Evolutionary conservation across 257 asterid genomes (phyloP), one percentile per base, ranked within the genome.

Genomic region (Solanum verrucosum): DNA sequence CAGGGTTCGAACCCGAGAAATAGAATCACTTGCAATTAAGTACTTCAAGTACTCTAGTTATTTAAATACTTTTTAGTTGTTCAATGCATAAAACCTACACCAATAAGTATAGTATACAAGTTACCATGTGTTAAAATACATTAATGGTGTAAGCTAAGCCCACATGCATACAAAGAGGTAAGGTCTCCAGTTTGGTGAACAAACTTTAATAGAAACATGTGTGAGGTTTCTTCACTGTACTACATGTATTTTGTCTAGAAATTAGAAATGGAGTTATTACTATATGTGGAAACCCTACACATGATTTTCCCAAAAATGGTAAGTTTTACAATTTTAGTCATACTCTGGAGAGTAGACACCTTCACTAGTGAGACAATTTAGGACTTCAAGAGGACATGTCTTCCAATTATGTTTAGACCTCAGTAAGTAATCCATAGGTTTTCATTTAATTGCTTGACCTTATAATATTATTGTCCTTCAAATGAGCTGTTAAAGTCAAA

Each of bases 171-270:
- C 88, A 77, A 42, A 73, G 85, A 44, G 70, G 82, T 67, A 88
- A 68, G 91, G 93, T 91, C 89, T 89, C 90, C 87, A 18, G 23
- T 86, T 37, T 29, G 84, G 91, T 73, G 27, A 88, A 81, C 91
- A 88, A 63, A 29, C 35, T 27, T 60, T 68, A 73, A 16, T 81
- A 75, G 59, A 12, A 65, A 59, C 0, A 12, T 78, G 63, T 35
- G 18, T 49, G 35, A 78, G 63, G 82, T 84, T 84, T 59, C 86
- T 74, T 60, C 86, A 63, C 42, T 42, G 70, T 65, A 40, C 44
- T 21, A 33, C 79, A 59, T 15, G 40, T 82, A 33, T 29, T 44
- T 46, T 42, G 87, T 81, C 73, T 74, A 38, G 65, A 74, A 46
- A 68, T 33, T 35, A 49, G 70, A 63, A 70, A 84, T 46, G 25